Evolutionary conservation across 1,284 basidiomycete species (phyloP).

Genomic region (Ceratorhiza oryzae-sativae): DNA sequence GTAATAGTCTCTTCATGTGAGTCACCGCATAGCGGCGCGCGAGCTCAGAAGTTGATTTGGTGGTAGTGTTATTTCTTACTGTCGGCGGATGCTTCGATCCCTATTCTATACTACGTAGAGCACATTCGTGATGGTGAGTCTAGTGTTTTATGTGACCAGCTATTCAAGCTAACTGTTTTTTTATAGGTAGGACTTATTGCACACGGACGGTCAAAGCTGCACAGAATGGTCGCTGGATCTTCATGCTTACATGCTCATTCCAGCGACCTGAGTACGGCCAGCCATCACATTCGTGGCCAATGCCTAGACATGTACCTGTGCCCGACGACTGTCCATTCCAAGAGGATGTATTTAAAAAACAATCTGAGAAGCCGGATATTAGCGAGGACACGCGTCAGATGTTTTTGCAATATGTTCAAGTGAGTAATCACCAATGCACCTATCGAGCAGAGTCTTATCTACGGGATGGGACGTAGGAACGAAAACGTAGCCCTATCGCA

Average conservation of each 20-base stretch:
- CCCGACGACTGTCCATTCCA: constrained; percentile 68
- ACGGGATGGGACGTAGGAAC: constrained; percentile 58
- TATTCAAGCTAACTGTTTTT: background rate
- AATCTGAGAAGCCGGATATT: constrained; percentile 51
- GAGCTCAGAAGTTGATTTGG: background rate
- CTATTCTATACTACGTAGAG: constrained; percentile 87
- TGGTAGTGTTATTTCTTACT: constrained; percentile 80
- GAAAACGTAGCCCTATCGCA: constrained; percentile 71
- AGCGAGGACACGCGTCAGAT: constrained; percentile 50
- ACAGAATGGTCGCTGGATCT: constrained; percentile 80
- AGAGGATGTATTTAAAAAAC: constrained; percentile 60
- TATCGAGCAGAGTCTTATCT: background rate
- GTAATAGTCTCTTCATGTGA: constrained; percentile 72
- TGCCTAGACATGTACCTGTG: constrained; percentile 63
- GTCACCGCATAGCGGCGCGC: constrained; percentile 44
- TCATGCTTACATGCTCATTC: constrained; percentile 87
- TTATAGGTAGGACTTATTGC: constrained; percentile 67
- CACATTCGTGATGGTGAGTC: constrained; percentile 68
- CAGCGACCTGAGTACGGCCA: constrained; percentile 81
- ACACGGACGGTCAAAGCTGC: constrained; percentile 77
- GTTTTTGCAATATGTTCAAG: constrained; percentile 56
- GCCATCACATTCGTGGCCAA: constrained; percentile 67
- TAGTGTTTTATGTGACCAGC: background rate
- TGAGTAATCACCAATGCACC: constrained; percentile 47
- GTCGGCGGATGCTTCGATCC: constrained; percentile 76